These are phyloP conservation scores for Trichoderma sp. DNA, from an alignment of 2,329 filamentous ascomycete species.

Conservation along the genomic window DNA sequence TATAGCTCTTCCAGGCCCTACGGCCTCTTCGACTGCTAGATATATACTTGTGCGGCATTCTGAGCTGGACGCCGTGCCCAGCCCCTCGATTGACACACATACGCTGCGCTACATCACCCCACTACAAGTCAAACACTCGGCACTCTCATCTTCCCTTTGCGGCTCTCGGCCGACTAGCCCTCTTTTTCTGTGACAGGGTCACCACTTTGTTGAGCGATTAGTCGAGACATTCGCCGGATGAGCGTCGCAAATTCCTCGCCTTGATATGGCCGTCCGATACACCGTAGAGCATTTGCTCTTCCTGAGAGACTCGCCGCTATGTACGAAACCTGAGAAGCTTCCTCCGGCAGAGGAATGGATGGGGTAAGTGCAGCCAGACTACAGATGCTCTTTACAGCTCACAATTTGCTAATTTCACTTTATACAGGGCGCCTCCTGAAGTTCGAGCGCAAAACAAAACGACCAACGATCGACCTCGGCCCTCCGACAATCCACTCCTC, in stretches of 20 bases:
- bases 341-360: slow-evolving; percentile 94
- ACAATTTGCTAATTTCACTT: background rate
- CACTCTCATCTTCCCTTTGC: background rate
- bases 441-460: slow-evolving; percentile 51
- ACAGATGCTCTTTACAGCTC: background rate
- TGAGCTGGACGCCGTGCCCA: background rate
- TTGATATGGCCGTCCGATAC: slow-evolving; percentile 67
- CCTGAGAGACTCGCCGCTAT: slow-evolving; percentile 81
- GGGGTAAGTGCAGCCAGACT: slow-evolving; percentile 74
- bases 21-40: background rate
- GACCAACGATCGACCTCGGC: slow-evolving; percentile 49
- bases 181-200: background rate
- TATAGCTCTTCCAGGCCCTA: background rate
- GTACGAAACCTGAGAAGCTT: slow-evolving; percentile 75
- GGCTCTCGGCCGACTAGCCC: slow-evolving; percentile 6
- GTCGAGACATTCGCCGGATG: slow-evolving; percentile 41
- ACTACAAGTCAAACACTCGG: background rate
- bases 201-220: slow-evolving; percentile 13
- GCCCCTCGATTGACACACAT: slow-evolving; percentile 14
- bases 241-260: slow-evolving; percentile 42
- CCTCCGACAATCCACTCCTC: slow-evolving; percentile 49
- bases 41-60: background rate
- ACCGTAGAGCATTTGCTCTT: slow-evolving; percentile 74
- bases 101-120: slow-evolving; percentile 8
- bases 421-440: slow-evolving; percentile 50